A percentile compares a stretch with the other conserved stretches of the same genome.
phyloP scores from a whole-genome alignment of 495 filamentous ascomycete genomes.

The Corynascus novoguineensis region DNA sequence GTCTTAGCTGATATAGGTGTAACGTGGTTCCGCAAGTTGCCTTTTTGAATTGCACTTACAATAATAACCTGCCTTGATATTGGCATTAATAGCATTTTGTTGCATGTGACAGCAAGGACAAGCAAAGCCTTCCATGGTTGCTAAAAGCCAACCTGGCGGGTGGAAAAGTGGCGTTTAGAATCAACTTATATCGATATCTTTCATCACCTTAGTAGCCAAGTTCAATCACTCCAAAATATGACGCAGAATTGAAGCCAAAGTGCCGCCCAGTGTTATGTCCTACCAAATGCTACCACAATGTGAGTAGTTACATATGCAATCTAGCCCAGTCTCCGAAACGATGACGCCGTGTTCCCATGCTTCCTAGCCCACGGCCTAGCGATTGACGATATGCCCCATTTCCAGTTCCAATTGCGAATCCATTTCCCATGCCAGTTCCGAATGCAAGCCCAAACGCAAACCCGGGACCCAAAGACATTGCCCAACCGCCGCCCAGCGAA shows the following conservation, averaged over 20 bases:
- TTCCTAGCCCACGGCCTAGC: not conserved
- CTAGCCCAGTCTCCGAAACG: constrained; percentile 11
- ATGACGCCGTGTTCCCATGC: not conserved
- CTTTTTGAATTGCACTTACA: too few relatives aligned
- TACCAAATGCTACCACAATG: not conserved
- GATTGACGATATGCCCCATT: not conserved
- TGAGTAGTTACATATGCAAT: not conserved
- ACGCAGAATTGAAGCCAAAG: not conserved
- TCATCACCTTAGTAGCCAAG: not conserved
- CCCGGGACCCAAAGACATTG: constrained; percentile 4
- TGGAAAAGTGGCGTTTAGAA: too few relatives aligned
- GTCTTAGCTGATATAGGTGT: too few relatives aligned
- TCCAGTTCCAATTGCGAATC: not conserved
- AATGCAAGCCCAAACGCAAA: constrained; percentile 7
- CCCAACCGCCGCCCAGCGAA: not conserved
- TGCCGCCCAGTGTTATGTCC: not conserved
- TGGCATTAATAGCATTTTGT: too few relatives aligned
- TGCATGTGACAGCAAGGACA: too few relatives aligned
- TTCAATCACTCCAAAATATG: not conserved
- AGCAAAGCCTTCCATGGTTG: too few relatives aligned
- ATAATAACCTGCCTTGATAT: too few relatives aligned
- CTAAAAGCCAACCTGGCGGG: too few relatives aligned
- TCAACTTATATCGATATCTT: too few relatives aligned
- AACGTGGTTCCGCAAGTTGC: too few relatives aligned
- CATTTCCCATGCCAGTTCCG: not conserved